A percentile compares a stretch with the other conserved stretches of the same genome.
Conservation (phyloP, 2,329 filamentous ascomycete genomes). For the Pseudogymnoascus verrucosus region DNA sequence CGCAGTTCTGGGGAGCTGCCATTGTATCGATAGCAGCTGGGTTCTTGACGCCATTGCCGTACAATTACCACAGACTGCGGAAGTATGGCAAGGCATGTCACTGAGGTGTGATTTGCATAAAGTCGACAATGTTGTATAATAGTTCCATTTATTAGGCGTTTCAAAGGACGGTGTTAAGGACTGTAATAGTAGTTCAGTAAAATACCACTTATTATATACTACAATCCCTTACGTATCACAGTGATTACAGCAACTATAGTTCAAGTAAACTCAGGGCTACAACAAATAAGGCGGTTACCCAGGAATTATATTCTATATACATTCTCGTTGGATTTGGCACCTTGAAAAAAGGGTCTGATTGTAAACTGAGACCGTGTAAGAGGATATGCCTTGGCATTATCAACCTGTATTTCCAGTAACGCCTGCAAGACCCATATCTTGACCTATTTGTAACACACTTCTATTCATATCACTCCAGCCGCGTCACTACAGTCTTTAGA, state of each 20-base stretch:
- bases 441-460: neutral
- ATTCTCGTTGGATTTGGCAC: neutral
- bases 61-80: conserved; percentile 42
- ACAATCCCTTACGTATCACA: too few relatives aligned
- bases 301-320: neutral
- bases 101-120: conserved; percentile 20
- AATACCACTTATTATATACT: neutral
- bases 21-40: conserved; percentile 36
- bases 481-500: conserved; percentile 64
- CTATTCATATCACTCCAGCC: conserved; percentile 21
- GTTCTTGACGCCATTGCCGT: conserved; percentile 43
- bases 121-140: neutral
- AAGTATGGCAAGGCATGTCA: conserved; percentile 43
- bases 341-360: neutral
- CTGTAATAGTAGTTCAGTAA: neutral
- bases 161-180: neutral
- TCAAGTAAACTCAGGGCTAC: neutral
- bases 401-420: conserved; percentile 2
- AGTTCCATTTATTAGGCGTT: neutral
- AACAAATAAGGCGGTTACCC: neutral
- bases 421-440: neutral
- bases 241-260: too few relatives aligned
- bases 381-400: neutral
- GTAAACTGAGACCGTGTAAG: neutral
- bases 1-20: conserved; percentile 45